A percentile compares a stretch with the other conserved stretches of the same genome.
Conservation (phyloP, 805 yeast genomes). For the Blastobotrys chiropterorum region DNA sequence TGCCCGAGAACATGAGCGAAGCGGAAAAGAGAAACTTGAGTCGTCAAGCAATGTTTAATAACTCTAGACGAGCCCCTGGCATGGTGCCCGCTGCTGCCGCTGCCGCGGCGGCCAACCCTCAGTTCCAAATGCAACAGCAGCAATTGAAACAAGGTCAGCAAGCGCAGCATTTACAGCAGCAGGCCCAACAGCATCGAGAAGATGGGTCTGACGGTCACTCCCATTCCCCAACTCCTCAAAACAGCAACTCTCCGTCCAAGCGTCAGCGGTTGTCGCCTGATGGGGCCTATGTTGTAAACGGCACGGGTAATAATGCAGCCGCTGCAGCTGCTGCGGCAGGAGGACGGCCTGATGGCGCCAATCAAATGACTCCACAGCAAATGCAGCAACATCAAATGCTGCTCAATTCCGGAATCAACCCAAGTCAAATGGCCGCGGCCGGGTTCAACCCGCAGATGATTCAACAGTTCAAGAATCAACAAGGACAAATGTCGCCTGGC, state of each 20-base stretch:
- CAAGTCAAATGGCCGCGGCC: slow-evolving; percentile 8
- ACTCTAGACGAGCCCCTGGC: slow-evolving; percentile 18
- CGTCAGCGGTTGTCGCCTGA: slow-evolving; percentile 33
- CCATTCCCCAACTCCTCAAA: slow-evolving; percentile 26
- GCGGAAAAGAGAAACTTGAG: slow-evolving; percentile 24
- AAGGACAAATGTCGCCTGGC: slow-evolving; percentile 24
- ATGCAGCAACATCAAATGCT: slow-evolving; percentile 21
- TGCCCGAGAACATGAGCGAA: slow-evolving; percentile 17
- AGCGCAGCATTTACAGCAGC: slow-evolving; percentile 25
- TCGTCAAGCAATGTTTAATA: slow-evolving; percentile 20
- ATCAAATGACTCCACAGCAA: slow-evolving; percentile 23
- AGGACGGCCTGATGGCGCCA: slow-evolving; percentile 25
- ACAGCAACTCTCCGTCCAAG: slow-evolving; percentile 28
- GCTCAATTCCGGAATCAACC: slow-evolving; percentile 19
- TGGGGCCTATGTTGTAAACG: slow-evolving; percentile 18
- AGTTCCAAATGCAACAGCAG: slow-evolving; percentile 19
- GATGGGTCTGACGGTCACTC: slow-evolving; percentile 19
- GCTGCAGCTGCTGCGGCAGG: slow-evolving; percentile 23
- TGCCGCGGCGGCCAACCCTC: slow-evolving; percentile 15
- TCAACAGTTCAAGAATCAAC: slow-evolving; percentile 25
- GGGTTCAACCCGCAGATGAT: slow-evolving; percentile 23
- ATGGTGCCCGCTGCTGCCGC: slow-evolving; percentile 9
- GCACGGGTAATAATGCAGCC: slow-evolving; percentile 24
- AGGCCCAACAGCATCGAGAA: slow-evolving; percentile 10
- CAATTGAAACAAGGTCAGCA: slow-evolving; percentile 16